These are phyloP conservation scores for Candida sojae DNA, from an alignment of 1,139 yeast genomes.

Conservation along the genomic window DNA sequence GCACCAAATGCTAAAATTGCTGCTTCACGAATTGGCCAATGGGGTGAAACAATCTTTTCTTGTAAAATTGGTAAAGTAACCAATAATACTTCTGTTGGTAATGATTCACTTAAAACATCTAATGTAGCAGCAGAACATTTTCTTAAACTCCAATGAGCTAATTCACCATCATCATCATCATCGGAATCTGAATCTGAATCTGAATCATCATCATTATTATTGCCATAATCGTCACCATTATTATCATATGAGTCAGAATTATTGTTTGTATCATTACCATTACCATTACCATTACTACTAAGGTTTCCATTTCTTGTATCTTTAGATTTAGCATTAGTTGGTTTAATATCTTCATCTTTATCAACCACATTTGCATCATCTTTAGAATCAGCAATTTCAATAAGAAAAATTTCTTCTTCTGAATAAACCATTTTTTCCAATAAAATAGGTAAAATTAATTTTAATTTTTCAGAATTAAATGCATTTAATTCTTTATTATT, in stretches of 20 bases:
- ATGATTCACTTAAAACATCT: conserved; percentile 71
- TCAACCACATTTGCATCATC: conserved; percentile 73
- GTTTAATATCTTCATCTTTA: conserved; percentile 83
- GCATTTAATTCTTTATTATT: conserved; percentile 49
- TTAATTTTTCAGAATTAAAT: conserved; percentile 55
- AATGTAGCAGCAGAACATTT: conserved; percentile 94
- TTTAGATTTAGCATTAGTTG: conserved; percentile 69
- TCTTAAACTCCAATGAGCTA: conserved; percentile 85
- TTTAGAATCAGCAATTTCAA: conserved; percentile 70
- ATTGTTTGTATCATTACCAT: conserved; percentile 9
- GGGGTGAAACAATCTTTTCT: conserved; percentile 62
- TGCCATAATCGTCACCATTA: conserved; percentile 16
- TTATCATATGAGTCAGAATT: conserved; percentile 26
- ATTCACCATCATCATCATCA: conserved; percentile 61
- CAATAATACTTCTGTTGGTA: conserved; percentile 68
- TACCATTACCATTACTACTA: conserved; percentile 13
- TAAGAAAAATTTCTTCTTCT: conserved; percentile 72
- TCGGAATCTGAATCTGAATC: conserved; percentile 59
- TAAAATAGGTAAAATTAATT: conserved; percentile 69
- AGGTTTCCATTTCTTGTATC: conserved; percentile 46
- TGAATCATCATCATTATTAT: conserved; percentile 30
- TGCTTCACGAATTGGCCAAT: conserved; percentile 93
- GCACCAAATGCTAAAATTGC: conserved; percentile 95
- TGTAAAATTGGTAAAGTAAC: conserved; percentile 76
- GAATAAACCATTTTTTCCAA: conserved; percentile 85